Base-by-base conservation (phyloP, 2,329 filamentous ascomycete genomes). In the Pezicula radicicola region DNA sequence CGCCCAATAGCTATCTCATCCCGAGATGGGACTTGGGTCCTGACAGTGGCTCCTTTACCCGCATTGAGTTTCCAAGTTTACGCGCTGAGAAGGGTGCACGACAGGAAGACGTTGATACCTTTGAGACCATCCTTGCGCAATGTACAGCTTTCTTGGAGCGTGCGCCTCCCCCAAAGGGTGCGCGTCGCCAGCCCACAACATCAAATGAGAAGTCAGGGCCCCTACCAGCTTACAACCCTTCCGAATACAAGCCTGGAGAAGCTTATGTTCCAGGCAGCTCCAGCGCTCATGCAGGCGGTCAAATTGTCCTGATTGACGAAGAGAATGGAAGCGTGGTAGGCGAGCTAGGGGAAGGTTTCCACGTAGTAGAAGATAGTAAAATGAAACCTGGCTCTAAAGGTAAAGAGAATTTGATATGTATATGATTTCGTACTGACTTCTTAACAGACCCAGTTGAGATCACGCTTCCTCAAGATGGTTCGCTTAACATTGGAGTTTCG, bases 41-140 rank as follows among this genome's bases (percentile, higher is more conserved):
- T 1, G 89, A 94, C 51, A 88, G 86, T 58, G 92, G 91, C 54
- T 90, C 91, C 16, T 97, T 97, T 67, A 97, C 93, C 18, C 82
- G 91, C 51, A 91, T 99, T 66, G 88, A 97, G 67, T 97, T 99
- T 60, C 92, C 92, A 0, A 68, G 78, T 3, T 75, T 88, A 21
- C 89, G 89, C 18, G 84, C 77, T 54, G 85, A 89, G 33, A 77
- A 81, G 33, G 87, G 89, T 25, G 81, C 89, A 1, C 42, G 42
- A 8, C 91, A 97, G 69, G 92, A 97, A 68, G 93, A 97, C 68
- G 79, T 96, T 40, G 91, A 97, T 67, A 97, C 93, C 1, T 97
- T 97, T 65, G 93, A 97, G 75, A 97, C 93, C 3, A 97, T 97
- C 58, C 79, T 97, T 47, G 93, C 93, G n/a, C 91, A 97, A 72